A percentile compares a stretch with the other conserved stretches of the same genome.
These are phyloP conservation scores for Noccaea caerulescens DNA, from an alignment of 345 rosid genomes.

Conservation along the genomic window DNA sequence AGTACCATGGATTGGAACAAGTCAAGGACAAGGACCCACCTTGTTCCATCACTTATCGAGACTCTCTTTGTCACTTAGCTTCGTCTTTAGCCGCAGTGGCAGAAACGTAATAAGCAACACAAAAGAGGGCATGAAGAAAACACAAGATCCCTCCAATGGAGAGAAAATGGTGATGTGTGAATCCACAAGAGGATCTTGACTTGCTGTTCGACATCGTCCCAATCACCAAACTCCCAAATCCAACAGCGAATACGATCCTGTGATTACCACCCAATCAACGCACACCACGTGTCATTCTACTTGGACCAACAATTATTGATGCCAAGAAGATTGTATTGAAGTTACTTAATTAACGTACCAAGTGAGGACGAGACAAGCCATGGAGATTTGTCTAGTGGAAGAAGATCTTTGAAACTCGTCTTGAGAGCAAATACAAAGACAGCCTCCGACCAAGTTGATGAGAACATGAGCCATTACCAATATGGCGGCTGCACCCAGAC, in stretches of 20 bases:
- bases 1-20: slow-evolving; percentile 10
- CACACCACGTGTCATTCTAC: slow-evolving; percentile 13
- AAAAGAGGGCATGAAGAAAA: slow-evolving; percentile 82
- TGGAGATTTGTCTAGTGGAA: slow-evolving; percentile 66
- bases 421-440: slow-evolving; percentile 83
- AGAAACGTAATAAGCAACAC: slow-evolving; percentile 80
- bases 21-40: slow-evolving; percentile 43
- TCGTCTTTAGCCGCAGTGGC: slow-evolving; percentile 66
- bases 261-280: slow-evolving; percentile 18
- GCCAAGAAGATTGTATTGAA: not conserved
- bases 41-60: slow-evolving; percentile 13
- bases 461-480: slow-evolving; percentile 69
- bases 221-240: slow-evolving; percentile 71
- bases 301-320: not conserved
- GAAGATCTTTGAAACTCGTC: slow-evolving; percentile 77
- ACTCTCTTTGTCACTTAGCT: slow-evolving; percentile 38
- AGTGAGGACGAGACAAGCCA: slow-evolving; percentile 71
- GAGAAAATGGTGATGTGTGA: slow-evolving; percentile 83
- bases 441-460: slow-evolving; percentile 75
- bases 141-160: slow-evolving; percentile 89
- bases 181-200: slow-evolving; percentile 81
- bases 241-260: slow-evolving; percentile 84
- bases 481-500: slow-evolving; percentile 75
- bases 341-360: slow-evolving; percentile 54
- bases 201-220: slow-evolving; percentile 79